Evolutionary conservation across 495 filamentous ascomycete genomes (phyloP).

Genomic region (Lepraria neglecta): DNA sequence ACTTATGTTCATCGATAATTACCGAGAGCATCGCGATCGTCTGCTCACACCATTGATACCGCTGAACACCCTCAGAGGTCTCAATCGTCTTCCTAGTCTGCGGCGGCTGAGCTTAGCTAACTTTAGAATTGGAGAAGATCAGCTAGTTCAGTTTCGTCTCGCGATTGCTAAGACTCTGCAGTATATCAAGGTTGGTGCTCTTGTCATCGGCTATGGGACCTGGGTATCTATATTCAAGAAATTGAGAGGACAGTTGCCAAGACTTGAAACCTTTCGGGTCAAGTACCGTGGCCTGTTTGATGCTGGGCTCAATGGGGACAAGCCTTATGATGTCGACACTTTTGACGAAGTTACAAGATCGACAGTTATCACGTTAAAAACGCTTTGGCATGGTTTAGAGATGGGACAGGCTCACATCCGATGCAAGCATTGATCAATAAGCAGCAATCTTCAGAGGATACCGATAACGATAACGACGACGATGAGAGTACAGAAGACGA

Average conservation of each 20-base stretch:
- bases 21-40: neutral
- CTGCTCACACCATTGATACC: neutral
- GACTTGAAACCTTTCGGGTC: neutral
- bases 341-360: too few species aligned
- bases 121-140: neutral
- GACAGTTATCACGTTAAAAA: neutral
- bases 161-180: neutral
- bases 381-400: neutral
- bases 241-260: neutral
- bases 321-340: too few species aligned
- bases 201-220: neutral
- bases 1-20: neutral
- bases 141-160: neutral
- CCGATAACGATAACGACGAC: neutral
- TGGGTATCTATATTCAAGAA: neutral
- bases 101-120: neutral
- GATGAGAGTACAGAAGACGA: too few species aligned
- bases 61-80: neutral
- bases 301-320: neutral
- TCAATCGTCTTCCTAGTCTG: neutral
- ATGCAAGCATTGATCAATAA: neutral
- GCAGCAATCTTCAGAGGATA: neutral
- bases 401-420: neutral
- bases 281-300: neutral
- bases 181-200: neutral